Percentiles rank a stretch among this genome's conserved stretches.
phyloP scores from a whole-genome alignment of 2,329 filamentous ascomycete species.

The Fusarium setosum region DNA sequence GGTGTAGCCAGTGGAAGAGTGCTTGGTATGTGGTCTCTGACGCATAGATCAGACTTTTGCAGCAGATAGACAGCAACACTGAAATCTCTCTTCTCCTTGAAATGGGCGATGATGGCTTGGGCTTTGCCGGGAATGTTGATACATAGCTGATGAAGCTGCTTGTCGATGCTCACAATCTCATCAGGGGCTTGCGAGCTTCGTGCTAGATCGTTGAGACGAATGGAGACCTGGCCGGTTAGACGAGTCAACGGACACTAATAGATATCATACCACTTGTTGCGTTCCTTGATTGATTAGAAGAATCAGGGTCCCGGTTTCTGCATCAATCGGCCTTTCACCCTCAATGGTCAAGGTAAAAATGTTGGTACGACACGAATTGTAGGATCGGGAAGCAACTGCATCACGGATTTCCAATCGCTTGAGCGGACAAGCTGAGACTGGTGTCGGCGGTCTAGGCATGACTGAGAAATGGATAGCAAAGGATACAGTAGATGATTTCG shows the following conservation, averaged over 20 bases:
- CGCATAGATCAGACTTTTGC: constrained; percentile 44
- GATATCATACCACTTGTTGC: constrained; percentile 40
- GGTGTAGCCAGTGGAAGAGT: background rate
- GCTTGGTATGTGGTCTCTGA: constrained; percentile 30
- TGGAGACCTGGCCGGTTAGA: constrained; percentile 41
- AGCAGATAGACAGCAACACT: constrained; percentile 46
- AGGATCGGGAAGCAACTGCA: constrained; percentile 31
- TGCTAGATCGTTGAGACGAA: constrained; percentile 44
- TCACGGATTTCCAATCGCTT: constrained; percentile 44
- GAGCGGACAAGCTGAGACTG: constrained; percentile 46
- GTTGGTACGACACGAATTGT: constrained; percentile 30
- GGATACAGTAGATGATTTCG: too few relatives aligned
- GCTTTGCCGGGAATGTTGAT: constrained; percentile 41
- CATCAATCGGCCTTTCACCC: constrained; percentile 30
- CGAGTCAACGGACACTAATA: background rate
- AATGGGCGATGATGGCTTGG: constrained; percentile 42
- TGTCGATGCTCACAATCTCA: constrained; percentile 39
- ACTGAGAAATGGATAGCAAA: background rate
- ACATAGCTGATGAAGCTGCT: constrained; percentile 32
- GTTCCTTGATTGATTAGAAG: constrained; percentile 41
- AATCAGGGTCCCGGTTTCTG: constrained; percentile 34
- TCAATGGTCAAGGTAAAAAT: constrained; percentile 45
- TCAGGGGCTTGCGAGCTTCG: constrained; percentile 4
- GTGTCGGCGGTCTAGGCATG: constrained; percentile 45
- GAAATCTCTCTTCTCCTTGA: constrained; percentile 48